Evolutionary conservation across 2,329 filamentous ascomycete species (phyloP).

Genomic region (Madurella mycetomatis): DNA sequence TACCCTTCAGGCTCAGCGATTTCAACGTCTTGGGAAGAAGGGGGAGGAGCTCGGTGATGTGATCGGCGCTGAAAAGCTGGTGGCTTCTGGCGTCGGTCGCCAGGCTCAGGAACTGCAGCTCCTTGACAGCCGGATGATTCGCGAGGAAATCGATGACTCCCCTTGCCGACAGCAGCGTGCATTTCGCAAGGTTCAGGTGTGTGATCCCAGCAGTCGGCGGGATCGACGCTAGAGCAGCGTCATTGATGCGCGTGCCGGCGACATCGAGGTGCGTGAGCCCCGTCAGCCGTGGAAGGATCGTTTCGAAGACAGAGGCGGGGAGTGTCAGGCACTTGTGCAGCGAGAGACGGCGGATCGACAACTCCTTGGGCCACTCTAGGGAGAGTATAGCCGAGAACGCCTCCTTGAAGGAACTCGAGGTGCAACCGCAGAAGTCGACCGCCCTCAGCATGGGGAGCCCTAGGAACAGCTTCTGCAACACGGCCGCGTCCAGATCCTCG

Average conservation of each 20-base stretch:
- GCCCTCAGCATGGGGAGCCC: conserved; percentile 61
- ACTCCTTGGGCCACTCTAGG: conserved; percentile 47
- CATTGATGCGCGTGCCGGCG: conserved; percentile 71
- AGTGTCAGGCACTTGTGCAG: conserved; percentile 75
- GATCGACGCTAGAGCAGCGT: conserved; percentile 65
- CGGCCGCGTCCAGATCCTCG: conserved; percentile 64
- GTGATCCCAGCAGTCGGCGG: conserved; percentile 68
- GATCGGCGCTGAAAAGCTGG: conserved; percentile 62
- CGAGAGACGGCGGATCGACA: conserved; percentile 63
- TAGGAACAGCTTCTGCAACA: conserved; percentile 67
- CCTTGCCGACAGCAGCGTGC: conserved; percentile 62
- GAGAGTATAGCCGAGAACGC: conserved; percentile 56
- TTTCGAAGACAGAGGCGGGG: conserved; percentile 62
- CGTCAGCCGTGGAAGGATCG: conserved; percentile 64
- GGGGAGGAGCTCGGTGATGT: conserved; percentile 62
- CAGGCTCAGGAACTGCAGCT: conserved; percentile 68
- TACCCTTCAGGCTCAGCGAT: conserved; percentile 72
- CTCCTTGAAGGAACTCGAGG: conserved; percentile 61
- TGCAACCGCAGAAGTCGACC: conserved; percentile 74
- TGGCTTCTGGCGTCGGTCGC: conserved; percentile 68
- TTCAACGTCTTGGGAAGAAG: conserved; percentile 62
- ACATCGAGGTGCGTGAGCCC: conserved; percentile 73
- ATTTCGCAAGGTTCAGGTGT: conserved; percentile 74
- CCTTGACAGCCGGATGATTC: conserved; percentile 63
- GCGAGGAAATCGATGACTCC: conserved; percentile 66